A percentile compares a stretch with the other conserved stretches of the same genome.
These are phyloP conservation scores for Nitzschia sp. DNA, from an alignment of 108 stramenopile species.

Conservation along the genomic window DNA sequence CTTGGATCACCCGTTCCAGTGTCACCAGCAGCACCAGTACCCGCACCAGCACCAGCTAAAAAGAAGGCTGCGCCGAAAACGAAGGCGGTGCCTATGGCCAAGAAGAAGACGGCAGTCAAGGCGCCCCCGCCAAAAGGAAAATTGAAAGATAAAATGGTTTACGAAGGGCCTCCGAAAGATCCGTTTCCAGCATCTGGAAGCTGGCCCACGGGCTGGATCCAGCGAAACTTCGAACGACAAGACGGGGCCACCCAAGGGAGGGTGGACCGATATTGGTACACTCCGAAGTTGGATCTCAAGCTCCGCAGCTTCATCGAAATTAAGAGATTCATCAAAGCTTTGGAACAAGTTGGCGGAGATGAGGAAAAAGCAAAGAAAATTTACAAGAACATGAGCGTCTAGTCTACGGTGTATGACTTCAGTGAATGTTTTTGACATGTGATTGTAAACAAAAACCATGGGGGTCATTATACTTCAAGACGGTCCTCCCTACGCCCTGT, in stretches of 20 bases:
- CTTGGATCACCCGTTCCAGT: neutral
- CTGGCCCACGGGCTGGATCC: constrained; percentile 55
- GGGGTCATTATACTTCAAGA: no score
- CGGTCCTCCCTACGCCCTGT: no score
- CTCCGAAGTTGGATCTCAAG: constrained; percentile 34
- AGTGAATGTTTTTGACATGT: no score
- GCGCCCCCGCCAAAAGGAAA: neutral
- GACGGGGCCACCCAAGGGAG: constrained; percentile 43
- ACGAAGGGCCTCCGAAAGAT: constrained; percentile 7
- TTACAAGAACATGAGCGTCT: constrained; percentile 6
- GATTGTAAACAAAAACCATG: no score
- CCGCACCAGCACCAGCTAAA: neutral
- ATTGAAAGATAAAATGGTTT: neutral
- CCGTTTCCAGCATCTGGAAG: neutral
- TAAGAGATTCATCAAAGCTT: constrained; percentile 17
- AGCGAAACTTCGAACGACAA: constrained; percentile 40
- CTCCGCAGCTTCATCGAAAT: constrained; percentile 47
- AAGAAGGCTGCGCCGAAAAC: neutral
- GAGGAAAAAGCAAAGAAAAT: constrained; percentile 23
- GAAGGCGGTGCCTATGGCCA: neutral
- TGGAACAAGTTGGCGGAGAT: constrained; percentile 29
- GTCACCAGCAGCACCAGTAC: neutral
- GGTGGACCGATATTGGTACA: constrained; percentile 57
- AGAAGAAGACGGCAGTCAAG: neutral
- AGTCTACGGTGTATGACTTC: no score